Base-by-base conservation (phyloP, 345 rosid species). In the Erysimum cheiranthoides region DNA sequence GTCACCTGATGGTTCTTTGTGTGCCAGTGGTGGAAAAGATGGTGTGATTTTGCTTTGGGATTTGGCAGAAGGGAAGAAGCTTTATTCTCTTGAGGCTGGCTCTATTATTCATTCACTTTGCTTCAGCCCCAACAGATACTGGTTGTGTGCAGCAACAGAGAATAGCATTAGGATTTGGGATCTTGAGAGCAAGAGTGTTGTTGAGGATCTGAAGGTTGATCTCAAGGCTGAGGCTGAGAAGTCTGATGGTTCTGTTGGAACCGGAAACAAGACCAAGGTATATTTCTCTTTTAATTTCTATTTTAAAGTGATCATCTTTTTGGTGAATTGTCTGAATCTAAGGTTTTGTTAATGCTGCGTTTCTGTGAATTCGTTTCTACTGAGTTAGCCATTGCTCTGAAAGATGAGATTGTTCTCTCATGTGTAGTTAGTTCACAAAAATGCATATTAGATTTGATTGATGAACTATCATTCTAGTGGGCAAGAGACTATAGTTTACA, bases 141-240 rank as follows among this genome's bases (percentile, higher is more conserved):
- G 98, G 98, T 81, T 93, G 13, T 93, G 97, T 60, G 97, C 98
- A 0, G 98, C 96, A 0, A 93, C 98, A 0, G 98, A 91, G 84
- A 73, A 80, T 18, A 88, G 96, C 57, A 91, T 93, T 50, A 91
- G 89, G 89, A 90, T 93, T 65, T 91, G 97, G 98, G 98, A 93
- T 84, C 86, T 93, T 5, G 97, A 93, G 81, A 93, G 97, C 72
- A 93, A 93, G 87, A 84, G 85, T 74, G 84, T 93, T 77, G 93
- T 91, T 3, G 98, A 89, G 80, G 98, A 93, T 62, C 81, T 91
- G 87, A 93, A 85, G 88, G 96, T 93, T 27, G 97, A 93, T 77
- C 89, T 93, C 36, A 93, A 89, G 83, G 81, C 87, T 1, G 97
- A 91, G 80, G 97, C 97, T 38, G 97, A 93, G 85, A 89, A 83